These are phyloP conservation scores for Microstegium vimineum DNA, from an alignment of 176 grass and related monocot species.

Conservation along the genomic window DNA sequence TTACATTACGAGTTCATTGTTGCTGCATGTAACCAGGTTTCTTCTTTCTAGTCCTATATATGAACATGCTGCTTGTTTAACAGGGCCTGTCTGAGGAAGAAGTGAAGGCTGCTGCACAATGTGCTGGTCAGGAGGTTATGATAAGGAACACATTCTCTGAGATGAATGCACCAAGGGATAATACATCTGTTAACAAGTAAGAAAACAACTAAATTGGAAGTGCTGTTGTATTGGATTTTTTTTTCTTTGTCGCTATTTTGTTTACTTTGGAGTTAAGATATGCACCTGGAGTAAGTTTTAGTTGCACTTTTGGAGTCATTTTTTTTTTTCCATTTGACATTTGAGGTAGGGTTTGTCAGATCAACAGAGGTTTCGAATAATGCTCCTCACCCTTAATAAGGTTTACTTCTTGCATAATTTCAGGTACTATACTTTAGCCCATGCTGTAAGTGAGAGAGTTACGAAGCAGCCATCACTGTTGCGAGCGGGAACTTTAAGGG, in stretches of 20 bases:
- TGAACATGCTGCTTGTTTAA: conserved; percentile 31
- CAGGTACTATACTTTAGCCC: conserved; percentile 96
- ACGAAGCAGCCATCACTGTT: conserved; percentile 87
- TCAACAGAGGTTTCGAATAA: background rate
- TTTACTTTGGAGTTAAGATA: background rate
- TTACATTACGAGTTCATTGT: background rate
- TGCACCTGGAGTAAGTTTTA: background rate
- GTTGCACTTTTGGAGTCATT: background rate
- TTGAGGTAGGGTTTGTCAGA: conserved; percentile 2
- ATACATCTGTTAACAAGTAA: conserved; percentile 90
- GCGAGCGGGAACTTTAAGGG: conserved; percentile 86
- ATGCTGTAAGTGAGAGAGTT: conserved; percentile 95
- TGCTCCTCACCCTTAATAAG: conserved; percentile 5
- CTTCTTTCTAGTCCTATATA: conserved; percentile 5
- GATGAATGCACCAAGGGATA: conserved; percentile 98
- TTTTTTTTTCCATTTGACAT: background rate
- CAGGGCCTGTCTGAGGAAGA: conserved; percentile 96
- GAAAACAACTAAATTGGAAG: background rate
- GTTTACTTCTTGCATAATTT: conserved; percentile 6
- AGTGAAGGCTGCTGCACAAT: conserved; percentile 82
- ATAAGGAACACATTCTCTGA: conserved; percentile 97
- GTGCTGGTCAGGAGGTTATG: conserved; percentile 96
- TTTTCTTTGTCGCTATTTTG: background rate
- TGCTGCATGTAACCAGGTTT: background rate
- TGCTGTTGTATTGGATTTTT: background rate